These are phyloP conservation scores for Venturia nashicola DNA, from an alignment of 2,329 filamentous ascomycete species.

Conservation along the genomic window DNA sequence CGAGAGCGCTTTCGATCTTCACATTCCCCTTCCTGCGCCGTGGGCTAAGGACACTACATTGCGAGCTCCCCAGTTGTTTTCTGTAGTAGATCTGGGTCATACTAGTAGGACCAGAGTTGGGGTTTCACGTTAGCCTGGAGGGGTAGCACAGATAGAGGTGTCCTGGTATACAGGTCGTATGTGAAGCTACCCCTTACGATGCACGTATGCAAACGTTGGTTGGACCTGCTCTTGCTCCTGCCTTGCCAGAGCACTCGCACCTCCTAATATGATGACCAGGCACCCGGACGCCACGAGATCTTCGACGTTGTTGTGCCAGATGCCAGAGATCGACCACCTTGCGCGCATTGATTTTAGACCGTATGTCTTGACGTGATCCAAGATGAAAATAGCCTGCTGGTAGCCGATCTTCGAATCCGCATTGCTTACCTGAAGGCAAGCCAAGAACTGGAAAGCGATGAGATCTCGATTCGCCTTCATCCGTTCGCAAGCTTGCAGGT, in stretches of 20 bases:
- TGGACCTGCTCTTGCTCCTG: background rate
- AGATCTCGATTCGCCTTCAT: conserved; percentile 25
- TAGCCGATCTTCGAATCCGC: conserved; percentile 13
- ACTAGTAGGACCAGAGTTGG: background rate
- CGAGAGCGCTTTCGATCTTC: background rate
- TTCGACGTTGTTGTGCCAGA: background rate
- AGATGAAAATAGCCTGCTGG: background rate
- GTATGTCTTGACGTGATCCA: background rate
- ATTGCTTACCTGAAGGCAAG: conserved; percentile 23
- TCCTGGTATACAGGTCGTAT: background rate
- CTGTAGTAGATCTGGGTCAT: background rate
- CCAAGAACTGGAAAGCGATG: conserved; percentile 25
- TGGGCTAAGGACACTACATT: background rate
- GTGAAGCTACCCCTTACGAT: background rate
- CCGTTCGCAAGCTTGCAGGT: conserved; percentile 25
- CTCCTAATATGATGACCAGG: background rate
- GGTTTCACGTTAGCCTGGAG: background rate
- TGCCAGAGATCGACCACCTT: background rate
- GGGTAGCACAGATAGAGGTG: background rate
- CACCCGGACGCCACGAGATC: background rate
- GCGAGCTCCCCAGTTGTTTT: background rate
- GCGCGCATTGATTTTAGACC: background rate
- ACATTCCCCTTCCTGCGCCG: background rate
- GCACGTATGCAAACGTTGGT: background rate
- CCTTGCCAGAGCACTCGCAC: background rate